A percentile compares a stretch with the other conserved stretches of the same genome.
Conservation (phyloP, 148 eudicot genomes). For the Vaccinium vitisidaea region DNA sequence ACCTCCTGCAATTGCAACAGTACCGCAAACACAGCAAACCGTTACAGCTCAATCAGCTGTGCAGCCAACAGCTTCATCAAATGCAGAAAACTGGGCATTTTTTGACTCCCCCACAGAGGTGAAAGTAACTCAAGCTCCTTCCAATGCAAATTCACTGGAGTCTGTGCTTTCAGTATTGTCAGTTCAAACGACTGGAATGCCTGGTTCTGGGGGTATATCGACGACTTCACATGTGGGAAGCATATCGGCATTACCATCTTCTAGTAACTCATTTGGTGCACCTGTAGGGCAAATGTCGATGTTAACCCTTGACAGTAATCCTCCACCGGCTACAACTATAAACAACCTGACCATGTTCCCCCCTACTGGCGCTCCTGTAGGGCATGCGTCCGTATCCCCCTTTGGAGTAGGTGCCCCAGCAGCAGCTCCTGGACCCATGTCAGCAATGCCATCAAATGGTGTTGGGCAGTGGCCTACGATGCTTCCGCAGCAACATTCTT, state of each 20-base stretch:
- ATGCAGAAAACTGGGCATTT: slow-evolving; percentile 81
- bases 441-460: neutral
- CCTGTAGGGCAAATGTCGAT: slow-evolving; percentile 29
- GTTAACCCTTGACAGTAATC: slow-evolving; percentile 25
- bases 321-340: slow-evolving; percentile 18
- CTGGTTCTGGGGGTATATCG: slow-evolving; percentile 17
- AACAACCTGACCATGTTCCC: slow-evolving; percentile 26
- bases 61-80: slow-evolving; percentile 42
- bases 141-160: slow-evolving; percentile 50
- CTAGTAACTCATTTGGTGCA: slow-evolving; percentile 30
- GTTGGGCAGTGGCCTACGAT: slow-evolving; percentile 49
- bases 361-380: slow-evolving; percentile 31
- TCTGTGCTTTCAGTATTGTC: slow-evolving; percentile 54
- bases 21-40: slow-evolving; percentile 39
- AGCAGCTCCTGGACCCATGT: neutral
- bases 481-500: slow-evolving; percentile 50
- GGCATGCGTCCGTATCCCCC: slow-evolving; percentile 12
- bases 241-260: slow-evolving; percentile 32
- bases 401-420: slow-evolving; percentile 24
- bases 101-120: slow-evolving; percentile 57
- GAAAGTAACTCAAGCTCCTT: slow-evolving; percentile 49
- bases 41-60: slow-evolving; percentile 29
- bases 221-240: slow-evolving; percentile 31
- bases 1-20: slow-evolving; percentile 47
- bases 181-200: slow-evolving; percentile 31